A percentile compares a stretch with the other conserved stretches of the same genome.
phyloP scores from a whole-genome alignment of 1,139 yeast species.

The Magnusiomyces ingens region DNA sequence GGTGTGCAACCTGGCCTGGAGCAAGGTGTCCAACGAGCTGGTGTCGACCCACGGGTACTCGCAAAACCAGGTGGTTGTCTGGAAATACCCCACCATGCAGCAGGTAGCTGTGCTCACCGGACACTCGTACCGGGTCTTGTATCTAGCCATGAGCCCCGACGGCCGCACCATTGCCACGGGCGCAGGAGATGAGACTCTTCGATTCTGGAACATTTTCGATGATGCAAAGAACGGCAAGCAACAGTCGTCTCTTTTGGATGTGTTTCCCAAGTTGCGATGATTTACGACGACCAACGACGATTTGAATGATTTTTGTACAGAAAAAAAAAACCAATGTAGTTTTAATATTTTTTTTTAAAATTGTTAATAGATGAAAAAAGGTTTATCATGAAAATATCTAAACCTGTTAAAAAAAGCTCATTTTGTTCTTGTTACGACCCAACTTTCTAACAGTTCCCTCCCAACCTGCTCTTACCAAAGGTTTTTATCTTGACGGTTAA shows the following conservation, averaged over 20 bases:
- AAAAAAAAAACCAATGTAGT: too few relatives aligned
- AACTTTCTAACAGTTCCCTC: too few relatives aligned
- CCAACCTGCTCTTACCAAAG: too few relatives aligned
- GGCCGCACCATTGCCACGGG: slow-evolving; percentile 98
- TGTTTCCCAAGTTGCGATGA: slow-evolving; percentile 69
- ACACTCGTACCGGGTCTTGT: slow-evolving; percentile 86
- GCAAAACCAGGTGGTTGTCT: slow-evolving; percentile 80
- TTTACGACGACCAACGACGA: not conserved
- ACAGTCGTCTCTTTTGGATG: slow-evolving; percentile 59
- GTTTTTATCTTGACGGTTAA: too few relatives aligned
- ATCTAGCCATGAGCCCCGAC: slow-evolving; percentile 89
- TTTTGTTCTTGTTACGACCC: too few relatives aligned
- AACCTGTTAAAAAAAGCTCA: too few relatives aligned
- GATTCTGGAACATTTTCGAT: slow-evolving; percentile 91
- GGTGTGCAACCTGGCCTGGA: slow-evolving; percentile 92
- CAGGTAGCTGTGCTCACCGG: slow-evolving; percentile 92
- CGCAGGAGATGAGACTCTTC: slow-evolving; percentile 93
- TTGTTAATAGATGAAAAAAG: too few relatives aligned
- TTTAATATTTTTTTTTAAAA: too few relatives aligned
- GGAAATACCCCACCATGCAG: slow-evolving; percentile 93
- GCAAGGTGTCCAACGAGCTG: slow-evolving; percentile 81
- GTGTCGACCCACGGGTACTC: slow-evolving; percentile 96
- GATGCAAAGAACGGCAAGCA: slow-evolving; percentile 51
- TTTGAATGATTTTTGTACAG: too few relatives aligned
- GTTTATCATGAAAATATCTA: too few relatives aligned